phyloP scores from a whole-genome alignment of 306 rosid species.

The Prunus padus region DNA sequence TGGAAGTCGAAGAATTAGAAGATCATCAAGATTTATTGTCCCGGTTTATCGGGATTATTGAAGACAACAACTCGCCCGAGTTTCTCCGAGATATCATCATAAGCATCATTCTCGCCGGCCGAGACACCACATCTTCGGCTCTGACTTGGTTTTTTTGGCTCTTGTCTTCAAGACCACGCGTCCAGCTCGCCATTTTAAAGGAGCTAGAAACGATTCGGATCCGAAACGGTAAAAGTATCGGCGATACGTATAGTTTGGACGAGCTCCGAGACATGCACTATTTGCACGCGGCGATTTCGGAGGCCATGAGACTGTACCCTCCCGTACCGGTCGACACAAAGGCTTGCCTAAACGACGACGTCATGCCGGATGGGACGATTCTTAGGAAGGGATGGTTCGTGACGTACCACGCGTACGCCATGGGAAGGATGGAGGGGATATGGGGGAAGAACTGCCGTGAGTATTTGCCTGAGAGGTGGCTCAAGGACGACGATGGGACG shows the following conservation, averaged over 20 bases:
- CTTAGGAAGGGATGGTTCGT: conserved; percentile 49
- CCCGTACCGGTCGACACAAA: conserved; percentile 61
- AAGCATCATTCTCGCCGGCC: conserved; percentile 68
- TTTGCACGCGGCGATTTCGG: conserved; percentile 65
- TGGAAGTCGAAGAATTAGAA: conserved; percentile 8
- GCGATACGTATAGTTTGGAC: conserved; percentile 37
- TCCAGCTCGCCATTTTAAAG: conserved; percentile 21
- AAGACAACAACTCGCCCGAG: conserved; percentile 31
- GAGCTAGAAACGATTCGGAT: conserved; percentile 39
- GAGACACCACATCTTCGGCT: conserved; percentile 73
- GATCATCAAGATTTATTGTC: conserved; percentile 48
- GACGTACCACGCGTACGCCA: conserved; percentile 59
- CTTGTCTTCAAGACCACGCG: conserved; percentile 37
- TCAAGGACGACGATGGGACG: conserved; percentile 41
- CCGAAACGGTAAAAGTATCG: conserved; percentile 11
- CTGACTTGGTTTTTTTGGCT: conserved; percentile 78
- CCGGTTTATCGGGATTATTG: conserved; percentile 44
- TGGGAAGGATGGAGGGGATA: conserved; percentile 74
- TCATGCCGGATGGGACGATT: conserved; percentile 62
- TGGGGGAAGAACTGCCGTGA: conserved; percentile 58
- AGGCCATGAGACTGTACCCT: conserved; percentile 62
- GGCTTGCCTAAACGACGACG: conserved; percentile 42
- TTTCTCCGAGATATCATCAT: conserved; percentile 62
- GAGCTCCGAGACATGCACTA: conserved; percentile 67
- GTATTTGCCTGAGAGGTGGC: conserved; percentile 66